Conservation (phyloP, 768 basidiomycete species). For the Phlegmacium glaucopus region DNA sequence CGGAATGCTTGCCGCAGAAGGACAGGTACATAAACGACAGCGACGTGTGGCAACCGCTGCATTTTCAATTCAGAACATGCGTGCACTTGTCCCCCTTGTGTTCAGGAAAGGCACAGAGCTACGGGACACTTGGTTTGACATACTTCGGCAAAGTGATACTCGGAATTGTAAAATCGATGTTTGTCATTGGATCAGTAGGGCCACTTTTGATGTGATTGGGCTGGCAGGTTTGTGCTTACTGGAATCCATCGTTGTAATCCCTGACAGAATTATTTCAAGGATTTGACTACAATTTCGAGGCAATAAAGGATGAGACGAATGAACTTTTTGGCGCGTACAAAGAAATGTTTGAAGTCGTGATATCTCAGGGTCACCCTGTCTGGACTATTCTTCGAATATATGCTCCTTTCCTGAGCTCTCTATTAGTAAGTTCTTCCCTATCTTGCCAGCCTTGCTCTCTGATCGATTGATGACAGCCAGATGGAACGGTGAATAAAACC, state of each 20-base stretch:
- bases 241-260: not conserved
- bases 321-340: slow-evolving; percentile 77
- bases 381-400: slow-evolving; percentile 53
- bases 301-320: slow-evolving; percentile 76
- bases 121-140: slow-evolving; percentile 54
- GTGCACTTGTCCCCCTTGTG: slow-evolving; percentile 66
- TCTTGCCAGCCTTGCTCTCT: not conserved
- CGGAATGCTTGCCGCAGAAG: slow-evolving; percentile 80
- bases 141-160: slow-evolving; percentile 26
- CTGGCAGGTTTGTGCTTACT: slow-evolving; percentile 56
- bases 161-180: slow-evolving; percentile 54
- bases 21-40: slow-evolving; percentile 75
- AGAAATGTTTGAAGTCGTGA: slow-evolving; percentile 77
- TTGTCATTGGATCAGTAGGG: slow-evolving; percentile 75
- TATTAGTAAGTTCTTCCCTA: slow-evolving; percentile 50
- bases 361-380: slow-evolving; percentile 51
- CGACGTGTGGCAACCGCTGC: slow-evolving; percentile 73
- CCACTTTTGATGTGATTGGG: slow-evolving; percentile 90
- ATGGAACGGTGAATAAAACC: slow-evolving; percentile 39
- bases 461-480: slow-evolving; percentile 40
- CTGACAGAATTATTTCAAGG: slow-evolving; percentile 37
- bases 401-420: slow-evolving; percentile 46
- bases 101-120: slow-evolving; percentile 66
- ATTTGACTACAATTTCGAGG: slow-evolving; percentile 85
- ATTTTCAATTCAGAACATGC: slow-evolving; percentile 77